Evolutionary conservation across 2,329 filamentous ascomycete genomes (phyloP), one percentile per base, ranked within the genome.

Genomic region (Epichloe amarillans): DNA sequence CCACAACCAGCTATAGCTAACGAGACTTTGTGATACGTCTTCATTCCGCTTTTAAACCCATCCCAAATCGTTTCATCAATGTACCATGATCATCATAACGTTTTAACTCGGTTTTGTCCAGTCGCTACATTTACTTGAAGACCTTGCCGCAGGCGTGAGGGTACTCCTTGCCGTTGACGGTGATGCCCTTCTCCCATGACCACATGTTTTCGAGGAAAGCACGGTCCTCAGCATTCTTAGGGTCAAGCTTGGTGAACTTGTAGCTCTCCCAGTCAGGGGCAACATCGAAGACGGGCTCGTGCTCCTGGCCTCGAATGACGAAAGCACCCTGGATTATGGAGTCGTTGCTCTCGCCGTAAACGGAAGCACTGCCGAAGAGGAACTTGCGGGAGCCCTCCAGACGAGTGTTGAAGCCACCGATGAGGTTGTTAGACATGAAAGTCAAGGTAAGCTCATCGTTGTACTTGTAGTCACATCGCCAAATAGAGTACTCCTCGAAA

Each of bases 401-500:
- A 79, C 93, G 93, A 70, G 82, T 80, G 76, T 96, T 95, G 82
- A 98, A 95, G 70, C 93, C 93, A 73, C 87, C 90, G 69, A 98
- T 91, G 72, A 97, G 77, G 82, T 98, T 98, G 80, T 86, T 88
- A 62, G 88, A 91, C 93, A 98, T 98, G 86, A 98, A 98, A 66
- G 86, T 86, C 72, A 93, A 76, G 66, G 88, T 96, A 61, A 98
- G 81, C 83, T 98, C 93, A 55, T 95, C 83, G 73, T 96, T 95
- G 81, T 98, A 98, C 84, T 95, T 96, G 84, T 95, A 98, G 73
- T 90, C 84, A 62, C 90, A 75, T 70, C 82, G 83, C 88, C 89
- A 98, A 70, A 98, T 74, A 51, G 89, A 95, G 82, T 93, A 98
- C 74, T 98, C 93, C 58, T 89, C 84, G 62, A 93, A 84, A 67